Evolutionary conservation across 192 early-diverging fungal species (phyloP).

Genomic region (Jimgerdemannia lactiflua): DNA sequence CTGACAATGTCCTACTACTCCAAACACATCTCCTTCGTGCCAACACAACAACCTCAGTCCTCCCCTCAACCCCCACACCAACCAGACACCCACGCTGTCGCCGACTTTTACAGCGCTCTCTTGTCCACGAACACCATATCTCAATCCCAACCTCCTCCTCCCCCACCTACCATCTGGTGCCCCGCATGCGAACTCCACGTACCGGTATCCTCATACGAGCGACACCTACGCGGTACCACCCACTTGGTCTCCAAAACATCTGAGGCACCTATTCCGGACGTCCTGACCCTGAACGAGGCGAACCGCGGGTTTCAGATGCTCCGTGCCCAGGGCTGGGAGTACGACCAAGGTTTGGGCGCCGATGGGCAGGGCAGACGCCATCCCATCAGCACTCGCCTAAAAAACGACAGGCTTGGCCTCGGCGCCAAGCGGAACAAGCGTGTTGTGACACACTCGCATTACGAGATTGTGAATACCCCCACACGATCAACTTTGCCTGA

Average conservation of each 20-base stretch:
- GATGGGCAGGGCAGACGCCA: slow-evolving; percentile 38
- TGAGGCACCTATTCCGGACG: neutral
- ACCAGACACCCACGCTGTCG: neutral
- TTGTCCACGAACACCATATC: neutral
- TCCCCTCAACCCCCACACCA: neutral
- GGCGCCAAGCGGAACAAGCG: slow-evolving; percentile 20
- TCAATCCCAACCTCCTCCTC: neutral
- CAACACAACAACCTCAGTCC: neutral
- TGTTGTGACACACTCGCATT: slow-evolving; percentile 15
- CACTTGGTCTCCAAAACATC: neutral
- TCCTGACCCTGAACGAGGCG: slow-evolving; percentile 11
- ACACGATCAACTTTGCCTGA: neutral
- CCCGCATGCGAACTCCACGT: neutral
- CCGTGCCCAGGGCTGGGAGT: slow-evolving; percentile 46
- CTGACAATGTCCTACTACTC: no score
- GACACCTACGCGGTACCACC: neutral
- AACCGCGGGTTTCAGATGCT: slow-evolving; percentile 48
- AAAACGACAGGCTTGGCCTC: slow-evolving; percentile 43
- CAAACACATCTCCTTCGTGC: neutral
- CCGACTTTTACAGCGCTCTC: neutral
- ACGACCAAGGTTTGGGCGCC: slow-evolving; percentile 44
- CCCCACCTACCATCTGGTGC: neutral
- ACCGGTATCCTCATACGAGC: neutral
- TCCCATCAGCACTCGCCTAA: slow-evolving; percentile 39
- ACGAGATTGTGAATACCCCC: neutral